Conservation (phyloP, 768 basidiomycete species). For the Tylopilus sp. region DNA sequence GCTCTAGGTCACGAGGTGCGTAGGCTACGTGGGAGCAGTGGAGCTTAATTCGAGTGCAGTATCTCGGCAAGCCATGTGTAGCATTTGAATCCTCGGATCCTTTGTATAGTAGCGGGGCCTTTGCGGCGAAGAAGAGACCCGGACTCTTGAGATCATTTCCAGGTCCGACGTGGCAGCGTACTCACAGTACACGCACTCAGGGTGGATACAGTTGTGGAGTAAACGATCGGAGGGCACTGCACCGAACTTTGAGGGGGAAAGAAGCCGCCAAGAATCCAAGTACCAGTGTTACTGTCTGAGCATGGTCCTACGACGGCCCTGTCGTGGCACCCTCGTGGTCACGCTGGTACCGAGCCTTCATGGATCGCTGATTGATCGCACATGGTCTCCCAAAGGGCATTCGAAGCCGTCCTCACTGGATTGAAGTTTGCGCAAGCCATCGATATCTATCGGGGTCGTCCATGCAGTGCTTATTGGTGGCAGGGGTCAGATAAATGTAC, state of each 20-base stretch:
- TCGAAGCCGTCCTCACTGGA: neutral
- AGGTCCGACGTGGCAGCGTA: neutral
- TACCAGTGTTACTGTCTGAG: slow-evolving; percentile 3
- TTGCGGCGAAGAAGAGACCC: slow-evolving; percentile 8
- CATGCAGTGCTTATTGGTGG: neutral
- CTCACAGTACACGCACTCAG: neutral
- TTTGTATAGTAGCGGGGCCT: slow-evolving; percentile 10
- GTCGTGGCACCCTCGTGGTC: slow-evolving; percentile 15
- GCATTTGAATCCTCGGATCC: slow-evolving; percentile 1
- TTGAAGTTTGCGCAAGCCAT: neutral
- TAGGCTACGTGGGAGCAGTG: neutral
- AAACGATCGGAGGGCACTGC: slow-evolving; percentile 16
- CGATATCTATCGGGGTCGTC: neutral
- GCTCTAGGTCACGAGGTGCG: neutral
- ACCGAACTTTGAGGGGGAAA: slow-evolving; percentile 8
- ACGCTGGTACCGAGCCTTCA: neutral
- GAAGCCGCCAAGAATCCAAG: neutral
- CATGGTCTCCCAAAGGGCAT: neutral
- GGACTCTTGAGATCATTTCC: slow-evolving; percentile 1
- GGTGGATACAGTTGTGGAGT: neutral
- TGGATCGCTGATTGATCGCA: slow-evolving; percentile 16
- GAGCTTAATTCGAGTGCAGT: neutral
- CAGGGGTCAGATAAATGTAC: slow-evolving; percentile 1
- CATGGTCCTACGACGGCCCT: slow-evolving; percentile 3
- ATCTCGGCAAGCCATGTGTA: neutral